Evolutionary conservation across 164 flowering plant species (phyloP), one percentile per base, ranked within the genome.

Genomic region (Kalanchoe fedtschenkoi): DNA sequence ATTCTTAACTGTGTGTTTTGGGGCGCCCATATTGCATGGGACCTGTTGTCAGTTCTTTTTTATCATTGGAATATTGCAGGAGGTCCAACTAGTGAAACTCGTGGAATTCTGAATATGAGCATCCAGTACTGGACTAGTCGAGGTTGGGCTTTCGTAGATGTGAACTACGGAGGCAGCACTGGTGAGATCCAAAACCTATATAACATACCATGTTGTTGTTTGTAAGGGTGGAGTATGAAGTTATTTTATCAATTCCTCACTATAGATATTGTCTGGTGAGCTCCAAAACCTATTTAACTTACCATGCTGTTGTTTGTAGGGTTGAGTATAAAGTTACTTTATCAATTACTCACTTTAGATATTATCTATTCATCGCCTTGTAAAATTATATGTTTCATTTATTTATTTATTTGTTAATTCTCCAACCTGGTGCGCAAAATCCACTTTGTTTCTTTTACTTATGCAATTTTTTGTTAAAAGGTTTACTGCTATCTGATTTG

Each of bases 91-190:
- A 64, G 71, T 58, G 99, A 93, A 76, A 34, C 97, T 41, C 95
- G 81, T 65, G 95, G 89, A 70, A 74, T 62, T 34, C 77, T 93
- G 69, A 81, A 88, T 70, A 78, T 88, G 62, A 83, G 78, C 63
- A 72, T 90, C 68, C 99, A 93, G 72, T 93, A 85, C 67, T 90
- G 96, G 99, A 93, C 99, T 42, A 93, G 99, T 75, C 80, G 99
- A 21, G 99, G 99, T 44, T 93, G 99, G 97, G 99, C 92, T 39
- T 81, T 82, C 80, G 96, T 83, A 66, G 99, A 90, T 84, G 99
- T 93, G 43, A 93, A 93, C 62, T 93, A 93, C 70, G 96, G 97
- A 64, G 99, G 99, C 75, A 93, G 99, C 81, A 79, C 96, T 57
- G 99, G 99, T 90, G 65, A 64, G 88, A 69, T 60, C 61, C 70